Conservation (phyloP, 352 stramenopile species). For the Pythium myriotylum region DNA sequence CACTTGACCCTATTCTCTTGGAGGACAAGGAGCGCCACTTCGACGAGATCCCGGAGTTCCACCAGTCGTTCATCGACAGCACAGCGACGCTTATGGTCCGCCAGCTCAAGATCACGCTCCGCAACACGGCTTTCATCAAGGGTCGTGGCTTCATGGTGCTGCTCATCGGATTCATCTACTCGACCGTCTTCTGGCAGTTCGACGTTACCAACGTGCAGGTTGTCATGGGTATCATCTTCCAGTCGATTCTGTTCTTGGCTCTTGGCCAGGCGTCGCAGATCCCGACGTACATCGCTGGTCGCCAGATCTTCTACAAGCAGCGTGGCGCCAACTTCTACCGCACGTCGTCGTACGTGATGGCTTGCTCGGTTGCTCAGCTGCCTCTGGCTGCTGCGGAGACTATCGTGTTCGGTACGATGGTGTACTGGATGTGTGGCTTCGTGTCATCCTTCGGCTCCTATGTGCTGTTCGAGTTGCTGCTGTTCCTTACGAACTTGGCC, state of each 20-base stretch:
- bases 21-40: constrained; percentile 46
- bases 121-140: constrained; percentile 33
- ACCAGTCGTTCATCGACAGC: constrained; percentile 9
- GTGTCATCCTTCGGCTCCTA: constrained; percentile 36
- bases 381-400: constrained; percentile 42
- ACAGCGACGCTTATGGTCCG: constrained; percentile 23
- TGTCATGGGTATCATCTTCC: constrained; percentile 44
- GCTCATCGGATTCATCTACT: constrained; percentile 32
- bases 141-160: constrained; percentile 29
- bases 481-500: constrained; percentile 45
- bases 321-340: constrained; percentile 65
- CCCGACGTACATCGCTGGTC: constrained; percentile 51
- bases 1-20: constrained; percentile 89
- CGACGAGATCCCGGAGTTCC: constrained; percentile 4
- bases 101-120: constrained; percentile 48
- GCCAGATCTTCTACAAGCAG: constrained; percentile 71
- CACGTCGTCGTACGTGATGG: constrained; percentile 63
- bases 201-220: constrained; percentile 22
- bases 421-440: constrained; percentile 60
- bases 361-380: constrained; percentile 37
- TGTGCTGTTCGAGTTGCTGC: constrained; percentile 53
- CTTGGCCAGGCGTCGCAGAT: constrained; percentile 51
- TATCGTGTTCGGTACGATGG: constrained; percentile 40
- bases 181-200: constrained; percentile 25
- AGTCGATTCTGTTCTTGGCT: not conserved